Evolutionary conservation across 345 rosid genomes (phyloP).

Genomic region (Erodium maritimum): DNA sequence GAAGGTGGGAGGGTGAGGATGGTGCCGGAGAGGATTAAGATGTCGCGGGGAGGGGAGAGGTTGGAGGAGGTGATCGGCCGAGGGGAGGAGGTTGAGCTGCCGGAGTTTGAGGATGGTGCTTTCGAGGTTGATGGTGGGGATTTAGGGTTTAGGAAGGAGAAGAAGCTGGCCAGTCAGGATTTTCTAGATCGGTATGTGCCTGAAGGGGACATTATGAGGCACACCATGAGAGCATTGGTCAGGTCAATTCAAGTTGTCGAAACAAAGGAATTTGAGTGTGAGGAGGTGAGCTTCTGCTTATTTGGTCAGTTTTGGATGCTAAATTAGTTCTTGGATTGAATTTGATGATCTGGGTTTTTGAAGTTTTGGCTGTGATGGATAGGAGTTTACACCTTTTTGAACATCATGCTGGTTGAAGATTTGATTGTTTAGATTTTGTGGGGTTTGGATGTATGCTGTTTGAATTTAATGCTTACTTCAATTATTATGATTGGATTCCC

Average conservation of each 20-base stretch:
- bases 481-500: no score
- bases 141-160: slow-evolving; percentile 9
- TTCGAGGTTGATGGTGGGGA: slow-evolving; percentile 39
- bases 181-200: slow-evolving; percentile 41
- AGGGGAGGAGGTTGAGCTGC: slow-evolving; percentile 65
- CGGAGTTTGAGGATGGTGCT: slow-evolving; percentile 56
- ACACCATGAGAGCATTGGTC: slow-evolving; percentile 56
- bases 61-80: slow-evolving; percentile 72
- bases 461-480: no score
- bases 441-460: background rate
- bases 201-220: slow-evolving; percentile 30
- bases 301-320: background rate
- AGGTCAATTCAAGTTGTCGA: slow-evolving; percentile 45
- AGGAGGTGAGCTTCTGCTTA: slow-evolving; percentile 9
- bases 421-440: no score
- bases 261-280: slow-evolving; percentile 26
- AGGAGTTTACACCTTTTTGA: no score
- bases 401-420: no score
- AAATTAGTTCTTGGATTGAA: background rate
- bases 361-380: no score
- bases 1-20: slow-evolving; percentile 74
- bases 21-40: slow-evolving; percentile 53
- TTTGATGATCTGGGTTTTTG: no score
- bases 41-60: slow-evolving; percentile 72
- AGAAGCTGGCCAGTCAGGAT: slow-evolving; percentile 36